Evolutionary conservation across 352 stramenopile species (phyloP).

Genomic region (Phytopythium kandeliae): DNA sequence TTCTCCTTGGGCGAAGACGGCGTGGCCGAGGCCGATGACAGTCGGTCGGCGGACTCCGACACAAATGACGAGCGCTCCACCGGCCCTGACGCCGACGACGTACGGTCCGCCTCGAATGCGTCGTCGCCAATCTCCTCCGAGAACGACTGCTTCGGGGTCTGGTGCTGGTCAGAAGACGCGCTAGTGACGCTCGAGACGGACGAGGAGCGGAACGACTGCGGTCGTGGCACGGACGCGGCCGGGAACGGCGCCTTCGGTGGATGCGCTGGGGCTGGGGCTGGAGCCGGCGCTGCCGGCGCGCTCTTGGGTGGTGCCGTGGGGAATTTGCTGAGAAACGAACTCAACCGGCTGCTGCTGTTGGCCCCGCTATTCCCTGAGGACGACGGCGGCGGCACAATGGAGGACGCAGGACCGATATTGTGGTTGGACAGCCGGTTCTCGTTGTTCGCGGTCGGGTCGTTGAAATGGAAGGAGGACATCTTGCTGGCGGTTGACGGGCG

Average conservation of each 20-base stretch:
- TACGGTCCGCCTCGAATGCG: conserved; percentile 4
- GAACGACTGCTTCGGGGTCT: conserved; percentile 5
- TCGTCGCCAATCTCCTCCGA: conserved; percentile 9
- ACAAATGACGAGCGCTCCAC: not conserved
- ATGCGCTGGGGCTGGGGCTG: conserved; percentile 1
- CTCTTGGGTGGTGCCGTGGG: conserved; percentile 24
- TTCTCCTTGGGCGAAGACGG: not conserved
- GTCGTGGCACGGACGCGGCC: conserved; percentile 6
- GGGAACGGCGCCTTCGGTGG: conserved; percentile 11
- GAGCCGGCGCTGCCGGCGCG: not conserved
- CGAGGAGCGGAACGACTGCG: conserved; percentile 15
- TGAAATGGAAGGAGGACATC: conserved; percentile 25
- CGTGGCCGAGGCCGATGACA: not conserved
- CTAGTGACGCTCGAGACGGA: conserved; percentile 28
- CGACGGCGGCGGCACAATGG: not conserved
- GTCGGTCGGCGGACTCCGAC: not conserved
- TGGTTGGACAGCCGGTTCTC: conserved; percentile 4
- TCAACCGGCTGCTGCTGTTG: conserved; percentile 43
- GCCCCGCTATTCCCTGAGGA: not conserved
- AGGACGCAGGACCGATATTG: conserved; percentile 3
- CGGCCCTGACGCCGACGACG: conserved; percentile 1
- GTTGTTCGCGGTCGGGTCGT: conserved; percentile 9
- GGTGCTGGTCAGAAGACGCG: conserved; percentile 3
- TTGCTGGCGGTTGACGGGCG: conserved; percentile 24
- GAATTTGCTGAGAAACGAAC: conserved; percentile 66